Percentiles rank a stretch among this genome's conserved stretches.
Conservation (phyloP, 176 grass and related monocot genomes). For the Dendrocalamus sinicus region DNA sequence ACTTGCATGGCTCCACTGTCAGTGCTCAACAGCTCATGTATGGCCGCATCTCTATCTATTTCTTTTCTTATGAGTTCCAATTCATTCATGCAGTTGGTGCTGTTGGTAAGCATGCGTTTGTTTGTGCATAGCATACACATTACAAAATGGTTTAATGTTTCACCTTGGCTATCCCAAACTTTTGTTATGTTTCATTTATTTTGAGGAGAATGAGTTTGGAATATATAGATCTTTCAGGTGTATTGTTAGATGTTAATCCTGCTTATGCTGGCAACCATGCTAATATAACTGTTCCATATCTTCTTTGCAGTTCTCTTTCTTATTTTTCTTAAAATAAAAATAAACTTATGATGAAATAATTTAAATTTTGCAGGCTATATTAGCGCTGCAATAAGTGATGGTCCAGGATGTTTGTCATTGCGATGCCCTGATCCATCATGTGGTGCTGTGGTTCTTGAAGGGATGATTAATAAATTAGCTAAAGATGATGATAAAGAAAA, state of each 20-base stretch:
- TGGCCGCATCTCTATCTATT: not conserved
- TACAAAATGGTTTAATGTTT: not conserved
- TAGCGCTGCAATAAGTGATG: slow-evolving; percentile 64
- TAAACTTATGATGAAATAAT: slow-evolving; percentile 27
- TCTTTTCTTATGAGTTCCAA: not conserved
- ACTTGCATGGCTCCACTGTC: not conserved
- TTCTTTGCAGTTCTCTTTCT: not conserved
- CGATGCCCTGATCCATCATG: slow-evolving; percentile 91
- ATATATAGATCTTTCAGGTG: slow-evolving; percentile 1
- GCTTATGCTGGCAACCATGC: not conserved
- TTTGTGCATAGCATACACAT: slow-evolving; percentile 2
- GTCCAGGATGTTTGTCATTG: slow-evolving; percentile 90
- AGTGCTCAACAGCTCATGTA: not conserved
- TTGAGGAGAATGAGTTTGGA: not conserved
- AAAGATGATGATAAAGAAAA: slow-evolving; percentile 66
- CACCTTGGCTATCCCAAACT: not conserved
- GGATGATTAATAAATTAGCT: slow-evolving; percentile 72
- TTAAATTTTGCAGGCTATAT: slow-evolving; percentile 75
- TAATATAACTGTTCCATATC: slow-evolving; percentile 2
- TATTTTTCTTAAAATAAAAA: not conserved
- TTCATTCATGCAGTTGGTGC: not conserved
- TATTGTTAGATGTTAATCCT: not conserved
- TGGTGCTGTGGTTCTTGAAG: slow-evolving; percentile 62
- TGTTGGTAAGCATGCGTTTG: not conserved
- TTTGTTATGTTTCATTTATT: not conserved